Evolutionary conservation across 176 grass and related monocot genomes (phyloP), one percentile per base, ranked within the genome.

Genomic region (Tillandsia fasciculata): DNA sequence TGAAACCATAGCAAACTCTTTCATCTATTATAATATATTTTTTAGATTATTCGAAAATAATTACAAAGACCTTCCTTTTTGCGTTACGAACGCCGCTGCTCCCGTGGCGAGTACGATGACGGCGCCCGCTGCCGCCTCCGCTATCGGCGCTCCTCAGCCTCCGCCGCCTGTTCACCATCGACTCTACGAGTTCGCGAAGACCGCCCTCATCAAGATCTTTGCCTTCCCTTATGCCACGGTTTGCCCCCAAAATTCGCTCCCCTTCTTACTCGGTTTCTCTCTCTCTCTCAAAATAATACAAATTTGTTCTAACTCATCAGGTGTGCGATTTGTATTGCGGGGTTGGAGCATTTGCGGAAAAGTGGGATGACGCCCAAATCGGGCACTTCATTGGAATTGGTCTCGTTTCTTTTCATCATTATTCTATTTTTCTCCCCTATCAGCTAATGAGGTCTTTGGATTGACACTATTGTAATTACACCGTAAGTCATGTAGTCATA

Each of bases 211-310:
- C 78, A 90, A 85, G 58, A 92, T 92, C 48, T 97, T 92, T 17
- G 83, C 81, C 6, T 97, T 92, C 68, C 93, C 93, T 51, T 97
- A 97, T 52, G 89, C 93, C 63, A 91, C 86, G 56, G 93, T 96
- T 23, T 11, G 51, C 2, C 17, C 26, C 52, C 26, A 12, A 33
- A 49, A 13, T 9, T n/a, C 4, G 14, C 11, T 12, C 3, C 0
- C 2, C 20, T 20, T 18, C 8, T 20, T 18, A n/a, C 1, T 50
- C 33, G 28, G 59, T 56, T 65, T 51, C 26, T 17, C 10, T 27
- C 47, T 51, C n/a, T n/a, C n/a, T n/a, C n/a, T n/a, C 56, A 56
- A 17, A 58, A 66, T 12, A 68, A 26, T 8, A 0, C 42, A 20
- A 10, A 71, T 52, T 12, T 49, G 33, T 50, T 2, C 20, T 28